Evolutionary conservation across 768 basidiomycete genomes (phyloP).

Genomic region (Hygrophorus pudorinus): DNA sequence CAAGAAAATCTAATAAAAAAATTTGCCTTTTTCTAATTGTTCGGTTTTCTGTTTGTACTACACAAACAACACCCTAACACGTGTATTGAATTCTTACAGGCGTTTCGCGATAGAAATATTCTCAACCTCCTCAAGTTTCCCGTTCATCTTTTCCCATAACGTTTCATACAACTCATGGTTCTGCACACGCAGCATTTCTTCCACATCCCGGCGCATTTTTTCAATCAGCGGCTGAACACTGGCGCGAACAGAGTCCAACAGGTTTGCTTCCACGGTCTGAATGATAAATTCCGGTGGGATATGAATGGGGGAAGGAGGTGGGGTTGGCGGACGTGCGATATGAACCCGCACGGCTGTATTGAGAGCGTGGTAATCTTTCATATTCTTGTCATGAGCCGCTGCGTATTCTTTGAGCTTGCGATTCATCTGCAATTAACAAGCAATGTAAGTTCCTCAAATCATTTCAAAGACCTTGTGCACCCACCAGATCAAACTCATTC

Average conservation of each 20-base stretch:
- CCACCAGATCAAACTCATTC: not conserved
- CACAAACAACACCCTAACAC: not conserved
- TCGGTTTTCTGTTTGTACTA: not conserved
- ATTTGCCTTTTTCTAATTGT: not conserved
- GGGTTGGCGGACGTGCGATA: constrained; percentile 11
- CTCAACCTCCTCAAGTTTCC: not conserved
- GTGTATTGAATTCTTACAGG: too few species aligned
- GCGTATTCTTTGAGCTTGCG: constrained; percentile 11
- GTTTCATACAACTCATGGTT: constrained; percentile 17
- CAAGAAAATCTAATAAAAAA: constrained; percentile 6
- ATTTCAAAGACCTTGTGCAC: not conserved
- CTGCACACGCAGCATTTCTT: constrained; percentile 14
- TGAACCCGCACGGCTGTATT: constrained; percentile 15
- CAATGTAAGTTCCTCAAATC: not conserved
- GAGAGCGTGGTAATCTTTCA: constrained; percentile 16
- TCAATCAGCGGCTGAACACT: constrained; percentile 17
- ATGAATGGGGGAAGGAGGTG: constrained; percentile 9
- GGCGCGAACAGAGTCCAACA: constrained; percentile 15
- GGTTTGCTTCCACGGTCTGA: constrained; percentile 15
- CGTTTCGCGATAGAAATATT: too few species aligned
- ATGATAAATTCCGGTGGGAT: constrained; percentile 17
- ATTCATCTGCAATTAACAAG: constrained; percentile 12
- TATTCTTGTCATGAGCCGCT: constrained; percentile 10
- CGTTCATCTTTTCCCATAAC: constrained; percentile 15
- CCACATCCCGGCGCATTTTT: constrained; percentile 14